These are phyloP conservation scores for Boletus reticulatus DNA, from an alignment of 768 basidiomycete genomes.

Conservation along the genomic window DNA sequence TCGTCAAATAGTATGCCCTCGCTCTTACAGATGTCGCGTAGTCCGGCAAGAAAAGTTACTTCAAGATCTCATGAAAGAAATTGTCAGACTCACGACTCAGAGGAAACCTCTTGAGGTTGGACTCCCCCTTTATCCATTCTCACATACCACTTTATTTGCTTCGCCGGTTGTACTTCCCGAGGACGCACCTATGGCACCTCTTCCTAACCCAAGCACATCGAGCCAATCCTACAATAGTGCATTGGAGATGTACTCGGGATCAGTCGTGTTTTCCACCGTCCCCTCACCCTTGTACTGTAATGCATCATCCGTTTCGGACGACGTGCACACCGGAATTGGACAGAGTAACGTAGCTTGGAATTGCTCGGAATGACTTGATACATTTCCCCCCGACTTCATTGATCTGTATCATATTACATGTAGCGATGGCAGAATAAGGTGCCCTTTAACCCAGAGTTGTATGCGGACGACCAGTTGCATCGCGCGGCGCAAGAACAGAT, in stretches of 20 bases:
- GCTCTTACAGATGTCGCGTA: constrained; percentile 29
- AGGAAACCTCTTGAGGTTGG: constrained; percentile 78
- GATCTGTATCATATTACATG: constrained; percentile 4
- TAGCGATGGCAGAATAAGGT: not conserved
- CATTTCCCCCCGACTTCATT: constrained; percentile 1
- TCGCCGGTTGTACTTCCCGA: constrained; percentile 40
- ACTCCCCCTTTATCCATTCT: constrained; percentile 79
- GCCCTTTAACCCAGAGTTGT: not conserved
- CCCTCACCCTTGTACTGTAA: constrained; percentile 4
- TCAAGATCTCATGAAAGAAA: constrained; percentile 82
- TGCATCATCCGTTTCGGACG: constrained; percentile 5
- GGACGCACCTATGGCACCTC: constrained; percentile 28
- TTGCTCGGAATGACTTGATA: constrained; percentile 6
- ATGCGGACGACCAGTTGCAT: not conserved
- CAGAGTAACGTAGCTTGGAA: constrained; percentile 8
- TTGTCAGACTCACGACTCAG: constrained; percentile 78
- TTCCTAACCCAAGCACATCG: constrained; percentile 23
- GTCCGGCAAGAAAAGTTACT: constrained; percentile 81
- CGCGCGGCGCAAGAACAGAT: not conserved
- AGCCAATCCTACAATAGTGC: constrained; percentile 4
- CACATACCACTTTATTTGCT: constrained; percentile 61
- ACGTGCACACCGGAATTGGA: not conserved
- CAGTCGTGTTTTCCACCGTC: not conserved
- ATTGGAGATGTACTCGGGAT: constrained; percentile 10
- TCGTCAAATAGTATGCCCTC: not conserved